Conservation (phyloP, 2,329 filamentous ascomycete species). For the Colletotrichum phormii region DNA sequence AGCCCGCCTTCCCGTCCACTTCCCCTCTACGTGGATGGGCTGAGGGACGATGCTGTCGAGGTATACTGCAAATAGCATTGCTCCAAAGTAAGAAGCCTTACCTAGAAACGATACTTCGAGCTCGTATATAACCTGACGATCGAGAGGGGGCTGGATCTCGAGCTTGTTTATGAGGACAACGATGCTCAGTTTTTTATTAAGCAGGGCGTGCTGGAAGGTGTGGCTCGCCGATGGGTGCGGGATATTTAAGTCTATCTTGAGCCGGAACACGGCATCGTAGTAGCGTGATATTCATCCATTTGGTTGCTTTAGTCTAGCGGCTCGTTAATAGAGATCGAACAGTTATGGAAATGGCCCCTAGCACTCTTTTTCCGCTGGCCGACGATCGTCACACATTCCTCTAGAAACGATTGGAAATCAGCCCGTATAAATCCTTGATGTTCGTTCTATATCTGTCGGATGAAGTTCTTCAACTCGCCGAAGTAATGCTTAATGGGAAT, state of each 20-base stretch:
- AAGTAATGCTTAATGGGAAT: conserved; percentile 42
- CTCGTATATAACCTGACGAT: no score
- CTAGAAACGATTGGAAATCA: conserved; percentile 38
- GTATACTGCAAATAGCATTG: no score
- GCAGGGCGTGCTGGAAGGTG: neutral
- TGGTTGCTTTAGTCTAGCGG: no score
- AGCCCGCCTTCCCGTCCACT: no score
- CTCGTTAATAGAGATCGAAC: no score
- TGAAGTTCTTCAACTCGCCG: conserved; percentile 37
- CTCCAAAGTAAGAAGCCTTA: no score
- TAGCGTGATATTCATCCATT: neutral
- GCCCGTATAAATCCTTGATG: conserved; percentile 30
- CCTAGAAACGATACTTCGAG: no score
- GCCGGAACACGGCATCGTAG: neutral
- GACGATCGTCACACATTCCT: conserved; percentile 38
- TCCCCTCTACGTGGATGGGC: no score
- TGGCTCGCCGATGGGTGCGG: neutral
- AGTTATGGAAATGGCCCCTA: conserved; percentile 22
- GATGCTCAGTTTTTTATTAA: no score
- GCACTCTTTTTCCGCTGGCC: conserved; percentile 7
- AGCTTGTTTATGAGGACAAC: no score
- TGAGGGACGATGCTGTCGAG: no score
- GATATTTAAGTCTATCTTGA: neutral
- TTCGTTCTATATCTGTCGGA: conserved; percentile 34
- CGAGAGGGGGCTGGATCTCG: no score